A percentile compares a stretch with the other conserved stretches of the same genome.
Evolutionary conservation across 2,329 filamentous ascomycete species (phyloP).

Genomic region (Phaeosphaeria sp.): DNA sequence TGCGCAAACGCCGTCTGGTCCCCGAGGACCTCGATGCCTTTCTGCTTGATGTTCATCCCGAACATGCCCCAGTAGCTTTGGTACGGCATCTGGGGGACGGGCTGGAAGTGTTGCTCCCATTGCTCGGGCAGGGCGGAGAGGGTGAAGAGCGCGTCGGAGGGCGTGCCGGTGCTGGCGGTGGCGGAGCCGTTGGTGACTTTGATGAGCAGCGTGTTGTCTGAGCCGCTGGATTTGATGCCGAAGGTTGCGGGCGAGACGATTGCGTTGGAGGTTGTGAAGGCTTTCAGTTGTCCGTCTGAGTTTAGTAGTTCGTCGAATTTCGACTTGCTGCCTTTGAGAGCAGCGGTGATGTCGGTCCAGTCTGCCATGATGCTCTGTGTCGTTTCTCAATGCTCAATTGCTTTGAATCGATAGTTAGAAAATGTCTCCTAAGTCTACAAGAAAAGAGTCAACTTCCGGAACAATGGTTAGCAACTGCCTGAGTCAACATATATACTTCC

Average conservation of each 20-base stretch:
- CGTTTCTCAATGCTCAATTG: not conserved
- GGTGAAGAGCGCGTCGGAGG: conserved; percentile 47
- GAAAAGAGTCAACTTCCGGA: too few species aligned
- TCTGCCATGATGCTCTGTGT: conserved; percentile 27
- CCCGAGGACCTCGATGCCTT: conserved; percentile 57
- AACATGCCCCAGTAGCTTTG: conserved; percentile 57
- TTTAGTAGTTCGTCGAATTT: conserved; percentile 41
- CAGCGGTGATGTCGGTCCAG: conserved; percentile 44
- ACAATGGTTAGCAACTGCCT: not conserved
- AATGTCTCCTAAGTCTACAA: not conserved
- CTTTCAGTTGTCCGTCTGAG: conserved; percentile 44
- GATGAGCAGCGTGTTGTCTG: conserved; percentile 43
- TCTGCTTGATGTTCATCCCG: conserved; percentile 59
- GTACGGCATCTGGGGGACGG: conserved; percentile 52
- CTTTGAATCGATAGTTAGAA: not conserved
- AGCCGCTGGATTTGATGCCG: conserved; percentile 44
- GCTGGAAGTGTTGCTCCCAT: conserved; percentile 56
- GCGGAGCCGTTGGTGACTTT: conserved; percentile 41
- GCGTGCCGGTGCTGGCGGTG: conserved; percentile 32
- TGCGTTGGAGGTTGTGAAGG: conserved; percentile 44
- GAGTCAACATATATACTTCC: not conserved
- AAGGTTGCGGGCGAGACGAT: conserved; percentile 44
- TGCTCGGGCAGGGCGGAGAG: conserved; percentile 54
- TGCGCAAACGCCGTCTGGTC: conserved; percentile 54
- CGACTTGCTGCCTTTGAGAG: conserved; percentile 39